A percentile compares a stretch with the other conserved stretches of the same genome.
phyloP scores from a whole-genome alignment of 257 asterid species.

The Marsdenia floribunda region DNA sequence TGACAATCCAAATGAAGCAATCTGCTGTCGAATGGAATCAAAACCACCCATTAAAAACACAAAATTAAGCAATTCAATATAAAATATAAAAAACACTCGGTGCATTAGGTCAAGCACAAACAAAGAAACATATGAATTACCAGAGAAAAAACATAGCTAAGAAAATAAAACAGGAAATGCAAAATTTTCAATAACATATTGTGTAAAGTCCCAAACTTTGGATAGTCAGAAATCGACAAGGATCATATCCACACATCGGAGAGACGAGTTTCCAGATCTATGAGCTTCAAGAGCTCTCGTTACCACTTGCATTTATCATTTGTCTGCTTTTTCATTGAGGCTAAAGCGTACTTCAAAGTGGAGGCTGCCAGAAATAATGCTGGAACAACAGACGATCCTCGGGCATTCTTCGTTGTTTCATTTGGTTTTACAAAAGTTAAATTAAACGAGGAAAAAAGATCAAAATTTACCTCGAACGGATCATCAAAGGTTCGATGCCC shows the following conservation, averaged over 20 bases:
- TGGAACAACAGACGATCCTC: background rate
- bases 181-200: background rate
- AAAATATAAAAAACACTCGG: background rate
- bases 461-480: background rate
- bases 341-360: background rate
- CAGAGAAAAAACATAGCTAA: background rate
- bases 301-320: background rate
- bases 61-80: background rate
- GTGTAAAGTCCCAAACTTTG: background rate
- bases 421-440: background rate
- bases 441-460: background rate
- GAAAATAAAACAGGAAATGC: background rate
- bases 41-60: background rate
- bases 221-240: background rate
- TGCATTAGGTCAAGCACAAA: background rate
- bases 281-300: background rate
- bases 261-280: background rate
- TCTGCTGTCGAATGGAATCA: background rate
- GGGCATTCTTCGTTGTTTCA: background rate
- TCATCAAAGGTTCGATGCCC: background rate
- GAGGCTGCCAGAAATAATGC: background rate
- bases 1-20: background rate
- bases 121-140: background rate
- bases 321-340: background rate
- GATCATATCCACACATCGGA: background rate